A percentile compares a stretch with the other conserved stretches of the same genome.
phyloP scores from a whole-genome alignment of 495 filamentous ascomycete genomes.

The Hypoxylon fragiforme region DNA sequence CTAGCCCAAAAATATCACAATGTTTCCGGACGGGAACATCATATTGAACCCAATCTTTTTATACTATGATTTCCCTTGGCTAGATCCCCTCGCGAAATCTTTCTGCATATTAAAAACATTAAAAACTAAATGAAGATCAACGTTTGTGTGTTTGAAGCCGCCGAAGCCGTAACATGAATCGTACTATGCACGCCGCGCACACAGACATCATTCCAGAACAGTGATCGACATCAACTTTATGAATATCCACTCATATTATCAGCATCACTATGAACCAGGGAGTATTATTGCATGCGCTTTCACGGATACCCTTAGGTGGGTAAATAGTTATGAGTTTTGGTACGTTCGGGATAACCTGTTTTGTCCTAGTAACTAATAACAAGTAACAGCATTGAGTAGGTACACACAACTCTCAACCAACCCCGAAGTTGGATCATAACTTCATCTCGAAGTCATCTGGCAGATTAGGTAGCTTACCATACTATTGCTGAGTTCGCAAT shows the following conservation, averaged over 20 bases:
- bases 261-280: background rate
- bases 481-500: slow-evolving; percentile 15
- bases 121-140: slow-evolving; percentile 16
- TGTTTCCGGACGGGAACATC: background rate
- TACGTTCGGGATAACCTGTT: too few relatives aligned
- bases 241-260: background rate
- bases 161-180: slow-evolving; percentile 2
- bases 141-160: slow-evolving; percentile 1
- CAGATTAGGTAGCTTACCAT: too few relatives aligned
- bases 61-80: slow-evolving; percentile 28
- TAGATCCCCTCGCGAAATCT: slow-evolving; percentile 16
- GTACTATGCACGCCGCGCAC: background rate
- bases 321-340: too few relatives aligned
- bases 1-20: background rate
- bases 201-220: slow-evolving; percentile 1
- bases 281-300: slow-evolving; percentile 12
- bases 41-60: slow-evolving; percentile 8
- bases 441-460: too few relatives aligned
- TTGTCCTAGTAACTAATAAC: too few relatives aligned
- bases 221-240: background rate
- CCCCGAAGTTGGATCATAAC: too few relatives aligned
- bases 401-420: too few relatives aligned
- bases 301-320: background rate
- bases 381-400: too few relatives aligned
- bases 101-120: slow-evolving; percentile 5